Conservation (phyloP, 108 stramenopile species). For the Conticribra weissflogii region DNA sequence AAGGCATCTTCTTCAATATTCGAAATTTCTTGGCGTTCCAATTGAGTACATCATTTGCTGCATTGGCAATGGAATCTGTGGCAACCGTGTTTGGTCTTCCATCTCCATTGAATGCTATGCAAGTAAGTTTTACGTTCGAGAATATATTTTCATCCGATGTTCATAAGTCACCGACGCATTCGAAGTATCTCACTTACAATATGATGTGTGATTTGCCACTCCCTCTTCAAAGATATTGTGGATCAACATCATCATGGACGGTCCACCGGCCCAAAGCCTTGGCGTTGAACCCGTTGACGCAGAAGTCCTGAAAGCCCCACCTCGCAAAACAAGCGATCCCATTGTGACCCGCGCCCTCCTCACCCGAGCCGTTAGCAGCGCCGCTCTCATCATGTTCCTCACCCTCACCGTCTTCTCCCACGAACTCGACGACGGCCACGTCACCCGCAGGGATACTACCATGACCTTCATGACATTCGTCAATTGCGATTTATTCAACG, state of each 20-base stretch:
- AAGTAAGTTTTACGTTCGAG: slow-evolving; percentile 52
- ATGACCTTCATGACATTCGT: slow-evolving; percentile 99
- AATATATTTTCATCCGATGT: too few relatives aligned
- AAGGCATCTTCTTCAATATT: slow-evolving; percentile 98
- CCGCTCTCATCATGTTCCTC: slow-evolving; percentile 82
- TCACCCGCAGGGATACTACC: slow-evolving; percentile 91
- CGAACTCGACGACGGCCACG: slow-evolving; percentile 80
- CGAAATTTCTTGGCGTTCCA: slow-evolving; percentile 97
- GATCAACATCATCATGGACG: slow-evolving; percentile 99
- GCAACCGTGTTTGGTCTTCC: slow-evolving; percentile 87
- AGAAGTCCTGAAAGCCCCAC: slow-evolving; percentile 82
- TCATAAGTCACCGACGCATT: too few relatives aligned
- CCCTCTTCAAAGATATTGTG: too few relatives aligned
- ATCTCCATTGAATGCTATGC: slow-evolving; percentile 96
- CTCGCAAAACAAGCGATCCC: slow-evolving; percentile 87
- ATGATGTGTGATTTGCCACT: too few relatives aligned
- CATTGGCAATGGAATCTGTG: slow-evolving; percentile 88
- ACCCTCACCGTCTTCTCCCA: slow-evolving; percentile 90
- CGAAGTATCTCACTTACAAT: too few relatives aligned
- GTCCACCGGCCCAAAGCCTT: slow-evolving; percentile 92
- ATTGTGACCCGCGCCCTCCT: slow-evolving; percentile 89
- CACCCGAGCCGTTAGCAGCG: slow-evolving; percentile 84
- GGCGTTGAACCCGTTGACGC: slow-evolving; percentile 93
- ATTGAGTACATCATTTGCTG: slow-evolving; percentile 94
- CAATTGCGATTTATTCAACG: slow-evolving; percentile 96